Evolutionary conservation across 2,329 filamentous ascomycete species (phyloP).

Genomic region (Hypoxylon sp.): DNA sequence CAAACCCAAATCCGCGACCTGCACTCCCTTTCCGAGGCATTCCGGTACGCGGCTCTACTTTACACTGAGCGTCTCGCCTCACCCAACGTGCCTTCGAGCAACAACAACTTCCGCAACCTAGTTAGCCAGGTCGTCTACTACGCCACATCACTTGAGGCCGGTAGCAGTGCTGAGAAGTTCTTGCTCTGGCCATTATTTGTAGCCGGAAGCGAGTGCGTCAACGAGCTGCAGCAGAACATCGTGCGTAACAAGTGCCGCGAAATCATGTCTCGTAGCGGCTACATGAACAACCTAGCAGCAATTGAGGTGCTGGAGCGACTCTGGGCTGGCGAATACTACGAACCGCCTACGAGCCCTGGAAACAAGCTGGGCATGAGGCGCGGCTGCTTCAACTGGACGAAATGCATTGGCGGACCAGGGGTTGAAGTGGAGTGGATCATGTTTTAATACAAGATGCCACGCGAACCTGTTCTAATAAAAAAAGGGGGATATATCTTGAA

Average conservation of each 20-base stretch:
- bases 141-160: constrained; percentile 82
- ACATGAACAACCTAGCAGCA: constrained; percentile 92
- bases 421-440: constrained; percentile 77
- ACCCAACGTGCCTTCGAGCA: constrained; percentile 78
- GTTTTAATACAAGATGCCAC: constrained; percentile 63
- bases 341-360: constrained; percentile 55
- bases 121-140: constrained; percentile 88
- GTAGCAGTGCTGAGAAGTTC: constrained; percentile 84
- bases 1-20: constrained; percentile 79
- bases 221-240: constrained; percentile 82
- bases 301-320: constrained; percentile 88
- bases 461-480: constrained; percentile 36
- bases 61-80: constrained; percentile 91
- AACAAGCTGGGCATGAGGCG: constrained; percentile 58
- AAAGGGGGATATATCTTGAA: constrained; percentile 20
- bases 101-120: constrained; percentile 85
- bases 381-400: constrained; percentile 72
- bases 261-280: constrained; percentile 89
- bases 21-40: constrained; percentile 87
- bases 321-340: constrained; percentile 74
- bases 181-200: constrained; percentile 95
- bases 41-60: constrained; percentile 88
- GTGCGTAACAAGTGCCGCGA: constrained; percentile 86
- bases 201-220: constrained; percentile 88
- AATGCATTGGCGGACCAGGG: constrained; percentile 69